These are phyloP conservation scores for Fusarium floridanum DNA, from an alignment of 2,329 filamentous ascomycete genomes.

Conservation along the genomic window DNA sequence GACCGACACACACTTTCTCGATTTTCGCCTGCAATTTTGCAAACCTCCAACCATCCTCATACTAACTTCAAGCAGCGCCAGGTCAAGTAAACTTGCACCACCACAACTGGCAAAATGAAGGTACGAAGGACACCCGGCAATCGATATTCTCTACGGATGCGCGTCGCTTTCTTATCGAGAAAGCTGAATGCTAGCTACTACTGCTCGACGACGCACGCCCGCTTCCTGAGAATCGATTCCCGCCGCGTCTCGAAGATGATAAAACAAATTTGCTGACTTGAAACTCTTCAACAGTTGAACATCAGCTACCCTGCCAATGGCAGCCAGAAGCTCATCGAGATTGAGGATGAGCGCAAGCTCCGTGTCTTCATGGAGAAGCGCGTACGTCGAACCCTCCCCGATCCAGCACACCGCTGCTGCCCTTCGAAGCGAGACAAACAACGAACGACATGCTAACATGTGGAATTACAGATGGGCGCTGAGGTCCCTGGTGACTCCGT, in stretches of 20 bases:
- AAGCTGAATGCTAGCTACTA: not conserved
- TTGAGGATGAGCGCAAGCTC: constrained; percentile 99
- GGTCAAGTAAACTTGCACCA: constrained; percentile 59
- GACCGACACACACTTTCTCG: constrained; percentile 57
- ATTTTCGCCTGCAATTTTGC: constrained; percentile 54
- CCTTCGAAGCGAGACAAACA: constrained; percentile 6
- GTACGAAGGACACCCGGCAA: constrained; percentile 48
- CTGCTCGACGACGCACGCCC: not conserved
- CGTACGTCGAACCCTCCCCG: constrained; percentile 65
- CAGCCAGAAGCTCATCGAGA: constrained; percentile 98
- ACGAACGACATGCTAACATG: constrained; percentile 50
- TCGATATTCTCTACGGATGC: not conserved
- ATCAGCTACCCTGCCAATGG: constrained; percentile 96
- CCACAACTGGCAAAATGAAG: constrained; percentile 63
- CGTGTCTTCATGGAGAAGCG: constrained; percentile 99
- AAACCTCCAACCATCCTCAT: constrained; percentile 48
- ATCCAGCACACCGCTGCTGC: constrained; percentile 24
- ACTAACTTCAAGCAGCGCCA: constrained; percentile 58
- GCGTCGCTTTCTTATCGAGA: not conserved
- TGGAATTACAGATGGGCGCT: constrained; percentile 77
- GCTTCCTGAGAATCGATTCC: not conserved
- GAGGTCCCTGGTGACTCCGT: constrained; percentile 95
- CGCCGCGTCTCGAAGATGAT: constrained; percentile 3
- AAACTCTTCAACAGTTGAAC: constrained; percentile 65
- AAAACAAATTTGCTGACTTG: constrained; percentile 50